These are phyloP conservation scores for Ophiostoma novo-ulmi DNA, from an alignment of 2,329 filamentous ascomycete species.

Conservation along the genomic window DNA sequence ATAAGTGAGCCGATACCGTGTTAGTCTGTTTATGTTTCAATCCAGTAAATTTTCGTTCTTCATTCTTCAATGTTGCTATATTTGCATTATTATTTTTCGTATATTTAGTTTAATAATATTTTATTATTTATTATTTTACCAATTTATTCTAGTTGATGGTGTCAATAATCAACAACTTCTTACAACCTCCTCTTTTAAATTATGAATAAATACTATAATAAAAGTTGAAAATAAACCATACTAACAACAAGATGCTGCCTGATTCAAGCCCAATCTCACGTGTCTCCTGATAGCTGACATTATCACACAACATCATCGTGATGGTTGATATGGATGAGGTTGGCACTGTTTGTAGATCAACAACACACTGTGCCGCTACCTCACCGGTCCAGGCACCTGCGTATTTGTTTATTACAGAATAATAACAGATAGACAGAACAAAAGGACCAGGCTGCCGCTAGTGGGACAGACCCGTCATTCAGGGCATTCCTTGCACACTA, in stretches of 20 bases:
- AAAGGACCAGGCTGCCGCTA: constrained; percentile 9
- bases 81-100: too few species aligned
- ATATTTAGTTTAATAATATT: too few species aligned
- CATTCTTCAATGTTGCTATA: too few species aligned
- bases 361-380: neutral
- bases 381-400: neutral
- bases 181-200: too few species aligned
- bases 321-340: neutral
- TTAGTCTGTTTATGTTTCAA: too few species aligned
- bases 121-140: too few species aligned
- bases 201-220: neutral
- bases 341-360: neutral
- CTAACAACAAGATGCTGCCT: neutral
- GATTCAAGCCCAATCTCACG: neutral
- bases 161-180: too few species aligned
- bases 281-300: neutral
- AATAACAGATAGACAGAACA: neutral
- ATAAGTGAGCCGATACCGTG: too few species aligned
- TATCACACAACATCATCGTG: neutral
- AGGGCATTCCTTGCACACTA: neutral
- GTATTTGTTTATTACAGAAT: neutral
- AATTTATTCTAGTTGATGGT: too few species aligned
- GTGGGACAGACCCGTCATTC: constrained; percentile 5
- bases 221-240: neutral
- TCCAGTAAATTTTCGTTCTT: too few species aligned